Percentiles rank a stretch among this genome's conserved stretches.
Evolutionary conservation across 2,329 filamentous ascomycete species (phyloP).

Genomic region (Metarhizium album): DNA sequence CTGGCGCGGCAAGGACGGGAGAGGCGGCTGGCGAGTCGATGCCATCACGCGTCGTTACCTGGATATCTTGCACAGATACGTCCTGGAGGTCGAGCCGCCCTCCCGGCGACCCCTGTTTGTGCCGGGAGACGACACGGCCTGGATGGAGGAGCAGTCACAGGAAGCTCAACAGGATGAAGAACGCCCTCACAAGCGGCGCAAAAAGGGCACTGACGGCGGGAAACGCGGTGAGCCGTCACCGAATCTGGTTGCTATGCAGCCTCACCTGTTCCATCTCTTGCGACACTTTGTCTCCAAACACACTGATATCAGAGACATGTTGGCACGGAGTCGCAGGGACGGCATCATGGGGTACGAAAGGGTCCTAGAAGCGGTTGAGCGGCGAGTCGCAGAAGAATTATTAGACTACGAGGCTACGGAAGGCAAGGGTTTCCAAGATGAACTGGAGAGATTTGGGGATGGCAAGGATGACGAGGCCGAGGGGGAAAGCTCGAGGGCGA

Average conservation of each 20-base stretch:
- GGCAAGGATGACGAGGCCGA: conserved; percentile 25
- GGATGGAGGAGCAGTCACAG: conserved; percentile 27
- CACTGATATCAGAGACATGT: conserved; percentile 74
- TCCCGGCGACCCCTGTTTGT: conserved; percentile 62
- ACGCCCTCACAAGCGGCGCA: conserved; percentile 42
- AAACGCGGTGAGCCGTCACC: conserved; percentile 31
- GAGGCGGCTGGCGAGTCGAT: conserved; percentile 80
- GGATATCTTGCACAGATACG: conserved; percentile 77
- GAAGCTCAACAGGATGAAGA: conserved; percentile 27
- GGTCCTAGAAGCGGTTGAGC: conserved; percentile 65
- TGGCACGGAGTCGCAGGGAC: conserved; percentile 57
- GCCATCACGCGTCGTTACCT: conserved; percentile 80
- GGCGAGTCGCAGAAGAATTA: conserved; percentile 60
- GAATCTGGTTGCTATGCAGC: conserved; percentile 74
- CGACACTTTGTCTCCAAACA: conserved; percentile 70
- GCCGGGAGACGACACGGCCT: conserved; percentile 41
- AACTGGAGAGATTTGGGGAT: conserved; percentile 14
- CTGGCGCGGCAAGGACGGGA: conserved; percentile 70
- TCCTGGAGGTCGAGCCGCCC: conserved; percentile 56
- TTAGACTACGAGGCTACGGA: conserved; percentile 50
- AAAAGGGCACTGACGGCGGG: conserved; percentile 22
- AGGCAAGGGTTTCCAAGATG: conserved; percentile 37
- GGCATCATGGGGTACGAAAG: conserved; percentile 70
- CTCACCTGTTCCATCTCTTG: conserved; percentile 86
- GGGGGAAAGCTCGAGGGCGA: conserved; percentile 50